phyloP scores from a whole-genome alignment of 371 early-diverging fungal genomes.

The Saksenaea vasiformis region DNA sequence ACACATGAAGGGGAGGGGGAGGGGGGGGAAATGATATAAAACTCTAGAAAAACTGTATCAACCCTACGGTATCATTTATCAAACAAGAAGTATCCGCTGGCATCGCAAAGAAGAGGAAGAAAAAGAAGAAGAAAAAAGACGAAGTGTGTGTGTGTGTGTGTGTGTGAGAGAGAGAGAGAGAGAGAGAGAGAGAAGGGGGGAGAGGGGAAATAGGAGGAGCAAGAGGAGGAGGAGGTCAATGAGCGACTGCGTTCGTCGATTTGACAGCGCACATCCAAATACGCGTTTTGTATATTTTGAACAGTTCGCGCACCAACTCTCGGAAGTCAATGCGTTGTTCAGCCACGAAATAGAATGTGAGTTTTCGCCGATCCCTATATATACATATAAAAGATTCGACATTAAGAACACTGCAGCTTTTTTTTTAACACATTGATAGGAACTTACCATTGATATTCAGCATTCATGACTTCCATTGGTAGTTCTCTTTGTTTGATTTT shows the following conservation, averaged over 20 bases:
- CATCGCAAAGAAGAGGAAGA: neutral
- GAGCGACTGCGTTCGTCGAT: neutral
- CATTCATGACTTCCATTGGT: constrained; percentile 94
- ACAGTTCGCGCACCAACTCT: constrained; percentile 97
- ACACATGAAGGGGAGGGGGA: neutral
- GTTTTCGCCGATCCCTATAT: constrained; percentile 93
- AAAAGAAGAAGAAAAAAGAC: neutral
- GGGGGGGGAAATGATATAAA: neutral
- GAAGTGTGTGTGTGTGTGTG: too few relatives aligned
- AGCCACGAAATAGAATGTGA: constrained; percentile 94
- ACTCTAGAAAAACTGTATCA: neutral
- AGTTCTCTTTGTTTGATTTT: constrained; percentile 86
- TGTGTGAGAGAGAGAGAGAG: too few relatives aligned
- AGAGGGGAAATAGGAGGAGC: neutral
- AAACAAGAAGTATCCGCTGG: constrained; percentile 1
- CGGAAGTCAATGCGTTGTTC: constrained; percentile 97
- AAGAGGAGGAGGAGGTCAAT: neutral
- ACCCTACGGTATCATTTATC: constrained; percentile 6
- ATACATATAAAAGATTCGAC: neutral
- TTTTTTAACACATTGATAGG: neutral
- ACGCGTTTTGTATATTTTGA: constrained; percentile 98
- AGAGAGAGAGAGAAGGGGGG: neutral
- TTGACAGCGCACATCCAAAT: constrained; percentile 89
- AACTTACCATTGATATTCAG: constrained; percentile 95
- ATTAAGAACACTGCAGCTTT: neutral